These are phyloP conservation scores for Hymenoscyphus albidus DNA, from an alignment of 2,329 filamentous ascomycete genomes.

Conservation along the genomic window DNA sequence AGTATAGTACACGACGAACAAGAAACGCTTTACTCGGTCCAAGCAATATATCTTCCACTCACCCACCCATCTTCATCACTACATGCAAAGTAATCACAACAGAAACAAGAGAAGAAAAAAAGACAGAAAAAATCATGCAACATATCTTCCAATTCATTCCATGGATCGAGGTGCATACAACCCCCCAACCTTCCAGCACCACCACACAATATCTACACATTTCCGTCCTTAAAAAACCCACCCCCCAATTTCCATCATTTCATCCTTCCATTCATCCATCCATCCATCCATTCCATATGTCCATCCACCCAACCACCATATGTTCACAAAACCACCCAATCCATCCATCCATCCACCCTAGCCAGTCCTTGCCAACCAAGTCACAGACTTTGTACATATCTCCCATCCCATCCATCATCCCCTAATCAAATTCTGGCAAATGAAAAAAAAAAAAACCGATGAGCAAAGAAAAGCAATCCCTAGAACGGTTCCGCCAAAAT, in stretches of 20 bases:
- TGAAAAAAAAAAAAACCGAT: too few species aligned
- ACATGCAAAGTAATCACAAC: too few species aligned
- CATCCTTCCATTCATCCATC: neutral
- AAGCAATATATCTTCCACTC: too few species aligned
- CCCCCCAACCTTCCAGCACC: too few species aligned
- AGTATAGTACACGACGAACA: too few species aligned
- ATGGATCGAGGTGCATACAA: too few species aligned
- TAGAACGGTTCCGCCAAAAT: slow-evolving; percentile 5
- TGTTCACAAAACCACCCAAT: neutral
- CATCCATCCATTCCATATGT: slow-evolving; percentile 1
- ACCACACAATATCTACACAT: too few species aligned
- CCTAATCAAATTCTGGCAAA: neutral
- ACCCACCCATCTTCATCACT: too few species aligned
- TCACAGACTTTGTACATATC: neutral
- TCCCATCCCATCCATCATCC: neutral
- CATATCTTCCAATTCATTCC: too few species aligned
- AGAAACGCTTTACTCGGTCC: too few species aligned
- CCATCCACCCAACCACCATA: neutral
- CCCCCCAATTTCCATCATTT: neutral
- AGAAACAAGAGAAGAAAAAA: too few species aligned
- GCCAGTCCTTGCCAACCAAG: neutral
- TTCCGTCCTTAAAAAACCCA: neutral
- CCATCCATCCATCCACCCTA: neutral
- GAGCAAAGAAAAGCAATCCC: neutral
- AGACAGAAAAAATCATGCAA: too few species aligned